These are phyloP conservation scores for Acacia pycnantha DNA, from an alignment of 331 rosid genomes.

Conservation along the genomic window DNA sequence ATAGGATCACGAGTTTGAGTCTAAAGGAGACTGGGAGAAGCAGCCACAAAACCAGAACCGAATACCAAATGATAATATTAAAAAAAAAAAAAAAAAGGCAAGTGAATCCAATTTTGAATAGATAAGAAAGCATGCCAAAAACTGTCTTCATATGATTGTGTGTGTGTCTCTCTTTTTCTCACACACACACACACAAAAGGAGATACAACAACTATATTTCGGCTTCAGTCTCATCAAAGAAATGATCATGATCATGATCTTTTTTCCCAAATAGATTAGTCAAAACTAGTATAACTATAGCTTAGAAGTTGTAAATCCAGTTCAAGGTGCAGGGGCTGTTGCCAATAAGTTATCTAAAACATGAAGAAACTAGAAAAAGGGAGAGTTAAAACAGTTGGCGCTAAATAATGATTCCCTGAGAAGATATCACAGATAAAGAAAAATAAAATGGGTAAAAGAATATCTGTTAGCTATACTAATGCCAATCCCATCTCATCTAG, in stretches of 20 bases:
- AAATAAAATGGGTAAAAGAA: not conserved
- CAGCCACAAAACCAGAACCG: too few relatives aligned
- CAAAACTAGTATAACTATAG: not conserved
- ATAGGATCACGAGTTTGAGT: too few relatives aligned
- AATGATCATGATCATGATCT: not conserved
- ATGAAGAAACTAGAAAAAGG: slow-evolving; percentile 5
- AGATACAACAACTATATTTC: not conserved
- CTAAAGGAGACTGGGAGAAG: too few relatives aligned
- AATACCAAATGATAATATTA: too few relatives aligned
- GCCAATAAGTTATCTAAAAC: not conserved
- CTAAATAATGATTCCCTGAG: not conserved
- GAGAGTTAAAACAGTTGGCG: not conserved
- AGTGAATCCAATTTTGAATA: not conserved
- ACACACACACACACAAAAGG: not conserved
- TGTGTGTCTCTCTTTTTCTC: not conserved
- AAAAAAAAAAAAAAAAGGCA: too few relatives aligned
- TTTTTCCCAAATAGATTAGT: not conserved
- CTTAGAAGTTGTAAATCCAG: not conserved
- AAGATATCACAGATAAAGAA: not conserved
- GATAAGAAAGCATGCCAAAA: not conserved
- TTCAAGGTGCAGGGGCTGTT: not conserved
- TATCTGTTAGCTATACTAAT: not conserved
- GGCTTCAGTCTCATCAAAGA: not conserved
- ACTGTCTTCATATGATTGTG: not conserved
- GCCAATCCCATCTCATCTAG: not conserved